A percentile compares a stretch with the other conserved stretches of the same genome.
Conservation (phyloP, 1,284 basidiomycete genomes). For the Amylostereum chailletii region DNA sequence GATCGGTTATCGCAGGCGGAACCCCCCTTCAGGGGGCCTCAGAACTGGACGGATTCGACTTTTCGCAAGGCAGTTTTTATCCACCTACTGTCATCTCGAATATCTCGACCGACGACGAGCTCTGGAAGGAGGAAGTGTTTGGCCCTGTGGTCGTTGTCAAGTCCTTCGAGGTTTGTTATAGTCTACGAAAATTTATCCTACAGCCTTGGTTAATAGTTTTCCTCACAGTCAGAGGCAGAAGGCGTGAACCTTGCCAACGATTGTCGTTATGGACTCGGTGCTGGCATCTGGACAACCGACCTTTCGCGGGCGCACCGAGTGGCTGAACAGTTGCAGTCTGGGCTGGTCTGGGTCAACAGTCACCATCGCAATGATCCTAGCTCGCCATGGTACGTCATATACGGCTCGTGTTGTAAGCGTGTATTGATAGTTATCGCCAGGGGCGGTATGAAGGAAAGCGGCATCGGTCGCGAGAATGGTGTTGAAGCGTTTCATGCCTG, state of each 20-base stretch:
- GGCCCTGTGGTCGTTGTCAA: constrained; percentile 70
- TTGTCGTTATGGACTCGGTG: constrained; percentile 73
- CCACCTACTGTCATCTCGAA: constrained; percentile 66
- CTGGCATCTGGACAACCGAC: constrained; percentile 72
- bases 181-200: background rate
- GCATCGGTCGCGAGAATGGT: constrained; percentile 77
- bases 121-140: constrained; percentile 80
- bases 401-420: background rate
- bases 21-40: constrained; percentile 50
- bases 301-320: constrained; percentile 67
- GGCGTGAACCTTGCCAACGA: constrained; percentile 64
- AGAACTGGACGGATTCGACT: constrained; percentile 57
- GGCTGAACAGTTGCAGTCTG: constrained; percentile 57
- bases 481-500: constrained; percentile 70
- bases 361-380: constrained; percentile 84
- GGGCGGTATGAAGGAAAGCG: constrained; percentile 83
- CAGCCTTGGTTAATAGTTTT: background rate
- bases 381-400: constrained; percentile 61
- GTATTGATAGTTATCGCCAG: constrained; percentile 24
- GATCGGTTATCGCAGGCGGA: constrained; percentile 58
- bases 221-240: constrained; percentile 48
- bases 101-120: constrained; percentile 45
- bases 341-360: constrained; percentile 79
- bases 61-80: constrained; percentile 64
- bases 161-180: constrained; percentile 46